Evolutionary conservation across 164 flowering plant species (phyloP), one percentile per base, ranked within the genome.

Genomic region (Umbellularia californica): DNA sequence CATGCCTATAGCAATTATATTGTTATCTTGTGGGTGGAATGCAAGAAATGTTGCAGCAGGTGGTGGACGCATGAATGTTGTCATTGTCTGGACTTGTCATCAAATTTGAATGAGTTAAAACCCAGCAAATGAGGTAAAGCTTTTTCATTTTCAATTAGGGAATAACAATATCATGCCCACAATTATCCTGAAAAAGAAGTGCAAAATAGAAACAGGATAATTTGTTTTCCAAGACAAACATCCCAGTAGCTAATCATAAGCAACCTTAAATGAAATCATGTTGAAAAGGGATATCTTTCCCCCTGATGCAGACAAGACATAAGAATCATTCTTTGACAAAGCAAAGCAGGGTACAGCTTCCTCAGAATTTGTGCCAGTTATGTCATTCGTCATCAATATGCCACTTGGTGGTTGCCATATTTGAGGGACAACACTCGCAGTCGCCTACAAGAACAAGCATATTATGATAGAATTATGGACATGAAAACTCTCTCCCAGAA

Each of bases 41-140:
- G 95, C 95, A 75, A 94, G 87, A 83, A 86, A 92, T 14, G 98
- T 94, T 62, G 97, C 95, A 23, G 94, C 94, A 35, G 98, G 98
- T 66, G 97, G 98, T 24, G 98, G 96, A 24, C 91, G 90, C 97
- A 94, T 90, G 82, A 94, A 90, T 19, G 92, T 89, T 23, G 93
- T 88, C 97, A 94, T 90, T 50, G 87, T 88, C 97, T 93, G 89
- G 77, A 77, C 1, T 41, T 9, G 60, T 74, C 78, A 68, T 28
- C 76, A 73, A 72, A 70, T 68, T 51, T 58, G 76, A 72, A 58
- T 35, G 23, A 13, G 74, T 47, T 33, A 47, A 67, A 58, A 50
- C 4, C 5, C 25, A 19, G 35, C 15, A 20, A 17, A 5, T 5
- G 28, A 11, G 25, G 23, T 28, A 47, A 64, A 47, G 58, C 66